phyloP scores from a whole-genome alignment of 768 basidiomycete genomes.

The Rhodosporidiobolus sp. region DNA sequence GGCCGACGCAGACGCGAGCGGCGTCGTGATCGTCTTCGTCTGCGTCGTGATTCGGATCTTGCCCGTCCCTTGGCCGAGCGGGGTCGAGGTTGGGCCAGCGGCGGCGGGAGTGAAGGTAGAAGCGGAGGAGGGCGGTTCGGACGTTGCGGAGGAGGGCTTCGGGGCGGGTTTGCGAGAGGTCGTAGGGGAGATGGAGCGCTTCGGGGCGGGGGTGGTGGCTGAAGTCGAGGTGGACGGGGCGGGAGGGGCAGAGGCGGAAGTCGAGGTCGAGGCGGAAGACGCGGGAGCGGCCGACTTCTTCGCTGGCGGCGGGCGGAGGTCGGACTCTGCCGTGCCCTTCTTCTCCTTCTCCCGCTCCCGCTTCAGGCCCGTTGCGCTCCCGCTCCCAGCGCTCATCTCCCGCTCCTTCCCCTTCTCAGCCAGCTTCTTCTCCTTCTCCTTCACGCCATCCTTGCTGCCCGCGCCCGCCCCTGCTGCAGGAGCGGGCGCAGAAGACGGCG shows the following conservation, averaged over 20 bases:
- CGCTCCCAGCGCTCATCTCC: background rate
- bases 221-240: background rate
- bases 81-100: background rate
- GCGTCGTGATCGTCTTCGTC: slow-evolving; percentile 21
- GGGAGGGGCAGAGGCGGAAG: background rate
- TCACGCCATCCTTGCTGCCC: background rate
- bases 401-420: slow-evolving; percentile 4
- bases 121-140: background rate
- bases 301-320: slow-evolving; percentile 1
- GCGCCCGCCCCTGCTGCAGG: background rate
- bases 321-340: background rate
- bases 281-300: slow-evolving; percentile 15
- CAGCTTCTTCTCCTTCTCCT: slow-evolving; percentile 1
- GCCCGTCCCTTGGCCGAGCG: background rate
- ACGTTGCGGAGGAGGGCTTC: background rate
- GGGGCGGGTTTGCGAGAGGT: background rate
- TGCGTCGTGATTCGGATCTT: slow-evolving; percentile 33
- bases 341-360: slow-evolving; percentile 21
- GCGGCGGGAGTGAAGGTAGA: background rate
- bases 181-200: slow-evolving; percentile 16
- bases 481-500: background rate
- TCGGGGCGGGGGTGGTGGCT: background rate
- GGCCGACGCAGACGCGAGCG: background rate
- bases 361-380: background rate
- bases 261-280: background rate